Evolutionary conservation across 352 stramenopile genomes (phyloP).

Genomic region (Phytophthora tentaculata): DNA sequence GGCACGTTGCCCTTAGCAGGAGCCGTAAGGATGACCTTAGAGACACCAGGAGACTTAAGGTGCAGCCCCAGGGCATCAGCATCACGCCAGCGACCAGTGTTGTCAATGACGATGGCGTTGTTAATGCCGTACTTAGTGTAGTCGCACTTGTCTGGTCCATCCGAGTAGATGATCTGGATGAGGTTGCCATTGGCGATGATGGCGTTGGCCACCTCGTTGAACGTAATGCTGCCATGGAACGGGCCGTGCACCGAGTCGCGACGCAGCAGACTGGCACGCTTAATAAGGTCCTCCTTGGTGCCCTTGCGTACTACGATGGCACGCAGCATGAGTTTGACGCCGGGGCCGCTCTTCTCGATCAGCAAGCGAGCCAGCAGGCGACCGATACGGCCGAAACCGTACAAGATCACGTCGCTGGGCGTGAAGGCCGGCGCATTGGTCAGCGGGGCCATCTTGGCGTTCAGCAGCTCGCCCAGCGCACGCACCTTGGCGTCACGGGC

Average conservation of each 20-base stretch:
- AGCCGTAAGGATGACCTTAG: slow-evolving; percentile 84
- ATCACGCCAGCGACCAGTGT: slow-evolving; percentile 87
- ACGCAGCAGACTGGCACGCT: slow-evolving; percentile 83
- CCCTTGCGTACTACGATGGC: slow-evolving; percentile 89
- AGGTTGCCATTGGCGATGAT: slow-evolving; percentile 90
- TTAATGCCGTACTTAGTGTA: slow-evolving; percentile 90
- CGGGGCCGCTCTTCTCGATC: slow-evolving; percentile 86
- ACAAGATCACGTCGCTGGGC: slow-evolving; percentile 84
- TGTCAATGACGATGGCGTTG: slow-evolving; percentile 90
- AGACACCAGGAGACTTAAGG: slow-evolving; percentile 75
- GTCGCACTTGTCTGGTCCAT: slow-evolving; percentile 85
- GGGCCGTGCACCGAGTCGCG: slow-evolving; percentile 88
- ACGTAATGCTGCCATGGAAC: slow-evolving; percentile 83
- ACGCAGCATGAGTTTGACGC: slow-evolving; percentile 88
- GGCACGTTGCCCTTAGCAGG: slow-evolving; percentile 76
- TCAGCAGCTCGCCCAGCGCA: slow-evolving; percentile 58
- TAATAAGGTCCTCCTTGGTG: slow-evolving; percentile 82
- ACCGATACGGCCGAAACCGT: slow-evolving; percentile 90
- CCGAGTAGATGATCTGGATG: slow-evolving; percentile 90
- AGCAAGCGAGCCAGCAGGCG: slow-evolving; percentile 77
- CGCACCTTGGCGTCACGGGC: slow-evolving; percentile 52
- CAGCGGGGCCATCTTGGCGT: slow-evolving; percentile 65
- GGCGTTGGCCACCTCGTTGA: slow-evolving; percentile 86
- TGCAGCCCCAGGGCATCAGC: slow-evolving; percentile 69
- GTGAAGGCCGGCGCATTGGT: slow-evolving; percentile 43